Conservation (phyloP, 441 rosid genomes). For the Bruguiera hainesii region DNA sequence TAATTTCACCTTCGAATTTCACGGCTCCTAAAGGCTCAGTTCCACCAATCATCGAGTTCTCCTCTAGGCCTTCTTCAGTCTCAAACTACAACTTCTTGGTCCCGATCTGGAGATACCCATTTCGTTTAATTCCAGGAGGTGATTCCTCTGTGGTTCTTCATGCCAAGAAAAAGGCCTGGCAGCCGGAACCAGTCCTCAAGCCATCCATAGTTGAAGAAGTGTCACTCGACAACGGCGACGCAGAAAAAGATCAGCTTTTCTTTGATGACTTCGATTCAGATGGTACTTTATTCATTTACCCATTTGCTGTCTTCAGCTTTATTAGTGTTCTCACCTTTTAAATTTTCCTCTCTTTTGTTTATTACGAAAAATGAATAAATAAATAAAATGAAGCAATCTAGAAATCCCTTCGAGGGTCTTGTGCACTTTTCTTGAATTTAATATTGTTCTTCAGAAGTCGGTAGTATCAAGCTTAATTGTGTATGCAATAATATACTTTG, state of each 20-base stretch:
- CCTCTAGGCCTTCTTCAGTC: slow-evolving; percentile 14
- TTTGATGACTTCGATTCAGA: slow-evolving; percentile 44
- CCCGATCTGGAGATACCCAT: slow-evolving; percentile 19
- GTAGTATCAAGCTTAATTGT: background rate
- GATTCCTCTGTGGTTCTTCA: slow-evolving; percentile 15
- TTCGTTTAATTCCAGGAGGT: slow-evolving; percentile 14
- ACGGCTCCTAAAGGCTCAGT: slow-evolving; percentile 5
- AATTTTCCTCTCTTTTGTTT: background rate
- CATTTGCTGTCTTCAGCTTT: slow-evolving; percentile 4
- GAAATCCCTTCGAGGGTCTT: too few species aligned
- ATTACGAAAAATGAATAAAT: background rate
- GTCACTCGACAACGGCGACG: slow-evolving; percentile 35
- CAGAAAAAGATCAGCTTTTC: slow-evolving; percentile 38
- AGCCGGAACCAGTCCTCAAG: slow-evolving; percentile 34
- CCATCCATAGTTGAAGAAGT: slow-evolving; percentile 42
- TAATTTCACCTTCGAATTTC: slow-evolving; percentile 20
- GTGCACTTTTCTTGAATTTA: too few species aligned
- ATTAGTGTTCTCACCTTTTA: too few species aligned
- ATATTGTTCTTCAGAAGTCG: too few species aligned
- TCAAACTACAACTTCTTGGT: slow-evolving; percentile 16
- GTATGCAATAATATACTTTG: background rate
- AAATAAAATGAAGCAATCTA: too few species aligned
- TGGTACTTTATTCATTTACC: slow-evolving; percentile 32
- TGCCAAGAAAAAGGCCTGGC: slow-evolving; percentile 51
- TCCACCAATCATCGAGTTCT: slow-evolving; percentile 15